Percentiles rank a stretch among this genome's conserved stretches.
Evolutionary conservation across 441 rosid species (phyloP).

Genomic region (Theobroma grandiflorum): DNA sequence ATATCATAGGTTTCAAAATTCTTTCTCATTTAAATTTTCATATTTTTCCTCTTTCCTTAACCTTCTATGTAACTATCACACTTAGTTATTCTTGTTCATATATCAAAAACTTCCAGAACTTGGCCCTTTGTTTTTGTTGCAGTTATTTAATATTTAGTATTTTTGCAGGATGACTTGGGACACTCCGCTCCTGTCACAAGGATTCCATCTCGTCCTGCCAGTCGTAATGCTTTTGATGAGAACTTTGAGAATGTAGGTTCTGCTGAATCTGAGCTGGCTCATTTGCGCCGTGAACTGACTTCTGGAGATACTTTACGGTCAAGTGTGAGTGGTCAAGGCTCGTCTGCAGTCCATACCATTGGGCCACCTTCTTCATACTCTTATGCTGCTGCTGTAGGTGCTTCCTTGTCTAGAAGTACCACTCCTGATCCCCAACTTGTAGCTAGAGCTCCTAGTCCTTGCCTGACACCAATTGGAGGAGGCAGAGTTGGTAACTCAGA

Average conservation of each 20-base stretch:
- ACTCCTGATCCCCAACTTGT: conserved; percentile 92
- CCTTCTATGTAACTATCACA: background rate
- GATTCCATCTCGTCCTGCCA: conserved; percentile 86
- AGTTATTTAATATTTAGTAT: conserved; percentile 13
- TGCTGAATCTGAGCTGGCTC: conserved; percentile 67
- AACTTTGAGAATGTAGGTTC: conserved; percentile 48
- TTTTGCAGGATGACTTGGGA: conserved; percentile 76
- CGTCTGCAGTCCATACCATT: conserved; percentile 49
- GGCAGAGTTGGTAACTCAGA: conserved; percentile 68
- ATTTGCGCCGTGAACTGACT: conserved; percentile 46
- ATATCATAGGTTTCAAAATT: background rate
- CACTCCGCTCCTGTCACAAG: conserved; percentile 49
- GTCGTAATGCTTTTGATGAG: conserved; percentile 84
- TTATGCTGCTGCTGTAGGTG: conserved; percentile 85
- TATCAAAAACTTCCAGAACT: background rate
- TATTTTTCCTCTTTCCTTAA: background rate
- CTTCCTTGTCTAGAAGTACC: conserved; percentile 78
- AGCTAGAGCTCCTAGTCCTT: conserved; percentile 88
- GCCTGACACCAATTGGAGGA: conserved; percentile 84
- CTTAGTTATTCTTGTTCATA: background rate
- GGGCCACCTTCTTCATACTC: conserved; percentile 65
- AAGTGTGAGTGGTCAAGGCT: conserved; percentile 49
- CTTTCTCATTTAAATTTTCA: background rate
- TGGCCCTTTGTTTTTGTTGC: background rate
- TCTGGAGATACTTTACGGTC: conserved; percentile 49